Conservation (phyloP, 1,139 yeast species). For the Saccharomyces pastorianus region DNA sequence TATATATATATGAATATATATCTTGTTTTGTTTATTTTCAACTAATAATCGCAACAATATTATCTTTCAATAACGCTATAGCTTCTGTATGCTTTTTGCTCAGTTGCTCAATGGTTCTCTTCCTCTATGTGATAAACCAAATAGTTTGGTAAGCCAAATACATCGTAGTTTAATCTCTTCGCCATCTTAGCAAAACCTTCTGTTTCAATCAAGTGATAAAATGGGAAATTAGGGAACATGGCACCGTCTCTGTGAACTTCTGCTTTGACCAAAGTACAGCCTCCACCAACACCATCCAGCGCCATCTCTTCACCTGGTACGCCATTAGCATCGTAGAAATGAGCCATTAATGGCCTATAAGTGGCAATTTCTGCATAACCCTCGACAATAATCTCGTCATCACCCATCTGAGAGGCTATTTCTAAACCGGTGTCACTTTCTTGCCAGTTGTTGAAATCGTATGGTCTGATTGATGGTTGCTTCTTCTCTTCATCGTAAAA, state of each 20-base stretch:
- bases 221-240: conserved; percentile 97
- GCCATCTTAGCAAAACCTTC: conserved; percentile 99
- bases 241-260: conserved; percentile 98
- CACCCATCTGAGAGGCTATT: conserved; percentile 61
- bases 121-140: conserved; percentile 81
- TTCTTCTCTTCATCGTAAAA: conserved; percentile 52
- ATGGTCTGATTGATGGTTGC: conserved; percentile 65
- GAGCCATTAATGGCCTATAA: conserved; percentile 92
- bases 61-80: background rate
- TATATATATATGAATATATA: conserved; percentile 1
- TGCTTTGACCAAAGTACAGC: conserved; percentile 89
- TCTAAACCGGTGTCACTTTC: conserved; percentile 81
- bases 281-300: conserved; percentile 96
- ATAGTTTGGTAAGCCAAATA: conserved; percentile 88
- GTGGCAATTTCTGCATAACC: conserved; percentile 91
- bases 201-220: conserved; percentile 91
- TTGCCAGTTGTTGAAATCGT: conserved; percentile 94
- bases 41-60: background rate
- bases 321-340: conserved; percentile 61
- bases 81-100: background rate
- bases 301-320: conserved; percentile 58
- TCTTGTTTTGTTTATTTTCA: background rate
- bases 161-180: conserved; percentile 82
- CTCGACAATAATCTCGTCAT: conserved; percentile 88
- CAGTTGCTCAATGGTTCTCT: conserved; percentile 27